Evolutionary conservation across 768 basidiomycete genomes (phyloP).

Genomic region (Phanerochaete sordida): DNA sequence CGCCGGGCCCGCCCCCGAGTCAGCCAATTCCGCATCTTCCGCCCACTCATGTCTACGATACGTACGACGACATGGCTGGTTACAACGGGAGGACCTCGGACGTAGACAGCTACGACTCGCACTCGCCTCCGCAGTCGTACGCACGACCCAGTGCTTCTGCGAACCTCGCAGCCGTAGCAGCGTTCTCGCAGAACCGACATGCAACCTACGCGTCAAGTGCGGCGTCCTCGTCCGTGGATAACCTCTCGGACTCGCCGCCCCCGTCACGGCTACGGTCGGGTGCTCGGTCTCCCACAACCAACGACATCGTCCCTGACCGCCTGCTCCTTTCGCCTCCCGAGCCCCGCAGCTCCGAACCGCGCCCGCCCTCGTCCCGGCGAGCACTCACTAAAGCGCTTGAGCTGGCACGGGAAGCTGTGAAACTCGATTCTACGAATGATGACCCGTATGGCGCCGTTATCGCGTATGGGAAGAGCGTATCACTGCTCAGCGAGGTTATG

Average conservation of each 20-base stretch:
- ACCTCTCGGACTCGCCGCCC: conserved; percentile 56
- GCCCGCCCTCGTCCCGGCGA: conserved; percentile 77
- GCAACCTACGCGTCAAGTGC: conserved; percentile 23
- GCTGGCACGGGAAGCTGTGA: conserved; percentile 86
- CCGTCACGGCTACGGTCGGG: conserved; percentile 42
- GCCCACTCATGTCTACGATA: conserved; percentile 26
- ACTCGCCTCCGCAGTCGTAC: conserved; percentile 21
- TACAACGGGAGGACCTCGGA: conserved; percentile 12
- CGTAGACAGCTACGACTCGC: conserved; percentile 16
- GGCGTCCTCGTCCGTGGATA: conserved; percentile 38
- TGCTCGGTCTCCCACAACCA: conserved; percentile 20
- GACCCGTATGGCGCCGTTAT: conserved; percentile 86
- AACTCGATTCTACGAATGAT: conserved; percentile 83
- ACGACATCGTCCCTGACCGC: conserved; percentile 42
- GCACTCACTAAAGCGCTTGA: conserved; percentile 85
- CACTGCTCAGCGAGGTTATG: conserved; percentile 89
- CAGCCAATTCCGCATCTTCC: conserved; percentile 74
- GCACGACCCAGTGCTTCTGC: conserved; percentile 40
- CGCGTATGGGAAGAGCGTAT: conserved; percentile 84
- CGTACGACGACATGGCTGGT: conserved; percentile 23
- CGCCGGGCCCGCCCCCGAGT: conserved; percentile 68
- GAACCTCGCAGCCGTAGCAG: conserved; percentile 54
- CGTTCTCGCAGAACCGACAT: conserved; percentile 55
- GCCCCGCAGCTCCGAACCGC: conserved; percentile 45
- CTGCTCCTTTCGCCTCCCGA: conserved; percentile 38